A percentile compares a stretch with the other conserved stretches of the same genome.
Conservation (phyloP, 2,329 filamentous ascomycete species). For the Nigrospora osmanthi region DNA sequence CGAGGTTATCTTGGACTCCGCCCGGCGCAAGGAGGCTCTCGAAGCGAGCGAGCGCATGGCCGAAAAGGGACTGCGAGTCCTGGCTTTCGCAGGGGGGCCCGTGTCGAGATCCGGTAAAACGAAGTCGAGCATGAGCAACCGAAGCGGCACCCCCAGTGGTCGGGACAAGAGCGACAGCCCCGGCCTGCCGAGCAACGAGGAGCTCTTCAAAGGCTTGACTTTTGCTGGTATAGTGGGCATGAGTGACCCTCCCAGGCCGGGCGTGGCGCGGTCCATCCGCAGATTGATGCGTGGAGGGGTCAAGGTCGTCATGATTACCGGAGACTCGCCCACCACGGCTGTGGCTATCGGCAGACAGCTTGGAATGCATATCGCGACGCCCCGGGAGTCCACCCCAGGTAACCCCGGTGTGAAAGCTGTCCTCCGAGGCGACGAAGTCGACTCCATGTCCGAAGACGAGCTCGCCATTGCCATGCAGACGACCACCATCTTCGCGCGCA, state of each 20-base stretch:
- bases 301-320: constrained; percentile 98
- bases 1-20: constrained; percentile 76
- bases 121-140: constrained; percentile 30
- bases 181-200: constrained; percentile 47
- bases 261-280: constrained; percentile 82
- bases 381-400: constrained; percentile 42
- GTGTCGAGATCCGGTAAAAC: constrained; percentile 40
- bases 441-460: constrained; percentile 79
- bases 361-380: constrained; percentile 73
- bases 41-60: constrained; percentile 83
- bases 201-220: constrained; percentile 72
- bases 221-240: constrained; percentile 94
- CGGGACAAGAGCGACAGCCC: constrained; percentile 28
- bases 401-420: constrained; percentile 62
- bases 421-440: constrained; percentile 84
- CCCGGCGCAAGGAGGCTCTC: constrained; percentile 64
- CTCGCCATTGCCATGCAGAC: constrained; percentile 77
- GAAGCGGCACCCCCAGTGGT: constrained; percentile 44
- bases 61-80: constrained; percentile 76
- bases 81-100: constrained; percentile 85
- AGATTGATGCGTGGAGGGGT: constrained; percentile 90
- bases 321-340: constrained; percentile 90
- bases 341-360: constrained; percentile 89
- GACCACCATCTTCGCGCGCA: constrained; percentile 92
- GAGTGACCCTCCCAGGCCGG: constrained; percentile 90